These are phyloP conservation scores for Geotrichum ghanense DNA, from an alignment of 805 yeast species.

Conservation along the genomic window DNA sequence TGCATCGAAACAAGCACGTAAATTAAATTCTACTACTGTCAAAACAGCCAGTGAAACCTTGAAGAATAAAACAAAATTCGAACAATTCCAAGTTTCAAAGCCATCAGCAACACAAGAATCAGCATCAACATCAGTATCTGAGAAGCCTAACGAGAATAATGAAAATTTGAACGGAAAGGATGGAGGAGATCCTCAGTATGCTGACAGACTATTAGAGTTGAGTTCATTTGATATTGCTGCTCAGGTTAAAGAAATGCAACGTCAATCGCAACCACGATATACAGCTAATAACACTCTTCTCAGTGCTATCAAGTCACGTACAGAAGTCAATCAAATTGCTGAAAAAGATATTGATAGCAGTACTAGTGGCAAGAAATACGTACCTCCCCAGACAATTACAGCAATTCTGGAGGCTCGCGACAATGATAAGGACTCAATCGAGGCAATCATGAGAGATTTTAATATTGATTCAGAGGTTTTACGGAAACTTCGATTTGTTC, in stretches of 20 bases:
- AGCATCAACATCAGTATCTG: no score
- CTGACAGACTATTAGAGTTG: neutral
- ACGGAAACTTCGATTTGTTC: neutral
- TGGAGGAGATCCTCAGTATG: neutral
- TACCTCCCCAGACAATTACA: conserved; percentile 1
- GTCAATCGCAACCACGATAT: neutral
- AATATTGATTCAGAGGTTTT: conserved; percentile 1
- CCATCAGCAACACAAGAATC: no score
- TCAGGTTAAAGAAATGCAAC: neutral
- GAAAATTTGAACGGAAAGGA: neutral
- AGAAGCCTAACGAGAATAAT: neutral
- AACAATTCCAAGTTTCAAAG: neutral
- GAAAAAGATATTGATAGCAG: neutral
- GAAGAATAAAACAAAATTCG: neutral
- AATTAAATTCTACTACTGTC: neutral
- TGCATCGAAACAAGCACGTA: neutral
- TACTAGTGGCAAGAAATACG: neutral
- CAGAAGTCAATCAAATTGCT: neutral
- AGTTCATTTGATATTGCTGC: neutral
- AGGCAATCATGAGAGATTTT: neutral
- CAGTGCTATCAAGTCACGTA: neutral
- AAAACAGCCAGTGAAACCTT: neutral
- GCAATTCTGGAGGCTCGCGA: conserved; percentile 2
- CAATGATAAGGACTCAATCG: neutral
- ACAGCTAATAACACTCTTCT: neutral